Conservation (phyloP, 2,329 filamentous ascomycete genomes). For the Beauveria brongniartii region DNA sequence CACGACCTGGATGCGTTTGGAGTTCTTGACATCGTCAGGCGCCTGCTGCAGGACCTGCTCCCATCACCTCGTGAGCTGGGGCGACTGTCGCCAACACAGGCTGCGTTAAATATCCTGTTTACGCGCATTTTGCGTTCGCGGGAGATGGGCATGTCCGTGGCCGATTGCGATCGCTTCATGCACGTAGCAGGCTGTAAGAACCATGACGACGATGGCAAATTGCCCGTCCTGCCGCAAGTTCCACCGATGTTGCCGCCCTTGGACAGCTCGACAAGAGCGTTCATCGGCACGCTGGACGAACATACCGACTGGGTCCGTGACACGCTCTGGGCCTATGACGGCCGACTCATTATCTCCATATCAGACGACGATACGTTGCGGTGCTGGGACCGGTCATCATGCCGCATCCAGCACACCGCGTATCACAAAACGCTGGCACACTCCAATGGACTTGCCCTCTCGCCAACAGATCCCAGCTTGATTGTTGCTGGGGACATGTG, state of each 20-base stretch:
- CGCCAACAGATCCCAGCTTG: background rate
- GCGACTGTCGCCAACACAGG: background rate
- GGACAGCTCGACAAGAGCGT: background rate
- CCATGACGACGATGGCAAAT: background rate
- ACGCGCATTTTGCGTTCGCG: background rate
- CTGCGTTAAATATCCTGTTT: background rate
- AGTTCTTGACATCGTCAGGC: background rate
- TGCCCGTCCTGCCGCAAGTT: background rate
- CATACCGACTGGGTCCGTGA: background rate
- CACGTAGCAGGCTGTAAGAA: background rate
- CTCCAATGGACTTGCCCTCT: background rate
- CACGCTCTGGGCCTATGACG: background rate
- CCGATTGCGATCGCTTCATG: background rate
- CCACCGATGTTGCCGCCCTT: background rate
- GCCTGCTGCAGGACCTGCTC: background rate
- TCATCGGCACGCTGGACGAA: background rate
- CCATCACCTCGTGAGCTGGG: background rate
- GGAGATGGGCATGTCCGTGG: background rate
- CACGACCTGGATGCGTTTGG: background rate
- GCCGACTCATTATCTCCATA: background rate
- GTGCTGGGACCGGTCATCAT: background rate
- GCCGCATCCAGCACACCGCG: background rate
- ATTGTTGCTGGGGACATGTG: background rate
- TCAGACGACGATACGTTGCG: background rate
- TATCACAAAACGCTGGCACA: background rate